Conservation (phyloP, 1,284 basidiomycete genomes). For the Trametes hirsuta region DNA sequence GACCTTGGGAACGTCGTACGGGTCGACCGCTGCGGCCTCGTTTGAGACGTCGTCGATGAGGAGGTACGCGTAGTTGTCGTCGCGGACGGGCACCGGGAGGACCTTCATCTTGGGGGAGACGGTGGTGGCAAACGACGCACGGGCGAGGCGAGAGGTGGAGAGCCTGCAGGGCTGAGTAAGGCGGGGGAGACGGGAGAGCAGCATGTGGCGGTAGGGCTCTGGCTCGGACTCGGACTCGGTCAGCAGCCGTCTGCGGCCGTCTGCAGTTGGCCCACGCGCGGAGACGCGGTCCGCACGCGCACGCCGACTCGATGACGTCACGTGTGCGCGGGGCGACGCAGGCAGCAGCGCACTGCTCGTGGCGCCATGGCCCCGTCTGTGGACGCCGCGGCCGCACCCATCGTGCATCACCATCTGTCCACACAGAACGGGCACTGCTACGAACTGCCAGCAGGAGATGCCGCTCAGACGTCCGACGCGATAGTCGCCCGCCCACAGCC, state of each 20-base stretch:
- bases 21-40: slow-evolving; percentile 80
- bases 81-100: slow-evolving; percentile 75
- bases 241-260: not conserved
- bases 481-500: slow-evolving; percentile 17
- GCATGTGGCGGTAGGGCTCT: not conserved
- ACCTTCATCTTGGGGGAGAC: slow-evolving; percentile 60
- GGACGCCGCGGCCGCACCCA: not conserved
- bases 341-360: no score
- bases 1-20: slow-evolving; percentile 83
- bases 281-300: not conserved
- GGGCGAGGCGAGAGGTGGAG: slow-evolving; percentile 1
- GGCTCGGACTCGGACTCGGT: not conserved
- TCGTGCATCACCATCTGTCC: slow-evolving; percentile 4
- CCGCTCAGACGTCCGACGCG: not conserved
- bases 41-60: slow-evolving; percentile 74
- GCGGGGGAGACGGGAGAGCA: not conserved
- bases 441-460: not conserved
- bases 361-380: not conserved
- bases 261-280: not conserved
- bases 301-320: slow-evolving; percentile 11
- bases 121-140: slow-evolving; percentile 31
- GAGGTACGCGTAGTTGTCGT: slow-evolving; percentile 91
- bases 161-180: slow-evolving; percentile 5
- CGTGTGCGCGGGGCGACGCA: not conserved
- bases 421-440: not conserved